Percentiles rank a stretch among this genome's conserved stretches.
Evolutionary conservation across 1,284 basidiomycete species (phyloP).

Genomic region (Apiotrichum siamense): DNA sequence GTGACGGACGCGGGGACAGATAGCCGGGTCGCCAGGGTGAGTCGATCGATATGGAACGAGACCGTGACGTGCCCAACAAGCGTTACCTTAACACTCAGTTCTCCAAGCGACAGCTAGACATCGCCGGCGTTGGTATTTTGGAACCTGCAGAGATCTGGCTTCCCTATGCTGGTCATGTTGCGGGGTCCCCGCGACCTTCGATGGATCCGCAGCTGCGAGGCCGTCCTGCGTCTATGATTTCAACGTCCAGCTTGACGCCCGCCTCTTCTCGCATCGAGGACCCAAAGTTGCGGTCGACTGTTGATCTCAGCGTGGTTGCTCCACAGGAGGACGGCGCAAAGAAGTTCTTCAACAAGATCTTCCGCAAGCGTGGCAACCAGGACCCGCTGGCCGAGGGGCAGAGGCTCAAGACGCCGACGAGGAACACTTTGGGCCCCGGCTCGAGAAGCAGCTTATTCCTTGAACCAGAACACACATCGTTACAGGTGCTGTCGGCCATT

Average conservation of each 20-base stretch:
- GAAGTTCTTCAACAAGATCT: conserved; percentile 66
- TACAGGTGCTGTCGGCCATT: background rate
- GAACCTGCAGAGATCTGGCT: conserved; percentile 77
- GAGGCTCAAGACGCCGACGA: background rate
- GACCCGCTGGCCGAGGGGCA: conserved; percentile 4
- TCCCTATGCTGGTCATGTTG: conserved; percentile 4
- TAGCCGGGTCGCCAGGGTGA: conserved; percentile 72
- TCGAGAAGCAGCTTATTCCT: background rate
- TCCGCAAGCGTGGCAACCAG: conserved; percentile 52
- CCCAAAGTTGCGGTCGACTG: conserved; percentile 16
- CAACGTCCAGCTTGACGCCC: conserved; percentile 28
- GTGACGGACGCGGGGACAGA: conserved; percentile 71
- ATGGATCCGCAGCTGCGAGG: conserved; percentile 1
- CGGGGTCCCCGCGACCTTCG: conserved; percentile 13
- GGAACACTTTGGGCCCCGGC: too few relatives aligned
- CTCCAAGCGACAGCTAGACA: conserved; percentile 72
- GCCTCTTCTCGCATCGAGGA: conserved; percentile 23
- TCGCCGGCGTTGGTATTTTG: conserved; percentile 66
- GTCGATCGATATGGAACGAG: too few relatives aligned
- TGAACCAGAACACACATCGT: background rate
- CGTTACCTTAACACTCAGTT: conserved; percentile 49
- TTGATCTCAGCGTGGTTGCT: conserved; percentile 13
- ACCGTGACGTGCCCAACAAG: background rate
- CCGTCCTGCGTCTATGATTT: conserved; percentile 32
- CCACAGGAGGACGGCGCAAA: conserved; percentile 44